Evolutionary conservation across 352 stramenopile genomes (phyloP).

Genomic region (Thraustotheca clavata): DNA sequence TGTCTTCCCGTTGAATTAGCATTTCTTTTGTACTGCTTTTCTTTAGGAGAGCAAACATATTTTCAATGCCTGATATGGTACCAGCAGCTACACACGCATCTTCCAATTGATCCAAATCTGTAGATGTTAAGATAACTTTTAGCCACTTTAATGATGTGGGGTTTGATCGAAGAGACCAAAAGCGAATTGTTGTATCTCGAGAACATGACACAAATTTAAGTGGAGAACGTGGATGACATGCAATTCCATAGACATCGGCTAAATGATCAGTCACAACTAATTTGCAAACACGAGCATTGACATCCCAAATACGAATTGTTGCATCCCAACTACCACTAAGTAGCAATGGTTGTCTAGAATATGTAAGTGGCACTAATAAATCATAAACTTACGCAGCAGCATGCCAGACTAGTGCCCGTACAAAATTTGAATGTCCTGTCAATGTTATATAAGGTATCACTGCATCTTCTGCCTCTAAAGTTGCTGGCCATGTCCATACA

Average conservation of each 20-base stretch:
- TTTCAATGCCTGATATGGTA: background rate
- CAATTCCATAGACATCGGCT: slow-evolving; percentile 25
- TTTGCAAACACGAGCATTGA: slow-evolving; percentile 7
- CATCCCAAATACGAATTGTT: slow-evolving; percentile 26
- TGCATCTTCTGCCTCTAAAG: background rate
- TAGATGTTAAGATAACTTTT: background rate
- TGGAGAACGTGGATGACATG: slow-evolving; percentile 14
- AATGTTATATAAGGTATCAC: slow-evolving; percentile 18
- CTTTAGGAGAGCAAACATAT: slow-evolving; percentile 6
- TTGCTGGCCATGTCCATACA: slow-evolving; percentile 10
- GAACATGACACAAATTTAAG: slow-evolving; percentile 24
- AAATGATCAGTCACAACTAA: slow-evolving; percentile 22
- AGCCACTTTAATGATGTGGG: slow-evolving; percentile 2
- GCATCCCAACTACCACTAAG: slow-evolving; percentile 23
- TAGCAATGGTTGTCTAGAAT: background rate
- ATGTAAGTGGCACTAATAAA: background rate
- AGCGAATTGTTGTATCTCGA: slow-evolving; percentile 22
- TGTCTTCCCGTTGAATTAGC: slow-evolving; percentile 5
- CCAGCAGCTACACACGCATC: background rate
- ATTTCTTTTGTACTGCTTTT: background rate
- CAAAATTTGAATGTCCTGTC: slow-evolving; percentile 22
- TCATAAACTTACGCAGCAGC: background rate
- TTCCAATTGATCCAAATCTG: background rate
- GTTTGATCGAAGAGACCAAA: slow-evolving; percentile 20
- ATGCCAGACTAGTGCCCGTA: slow-evolving; percentile 25